Evolutionary conservation across 2,329 filamentous ascomycete species (phyloP).

Genomic region (Fusarium chlamydosporum): DNA sequence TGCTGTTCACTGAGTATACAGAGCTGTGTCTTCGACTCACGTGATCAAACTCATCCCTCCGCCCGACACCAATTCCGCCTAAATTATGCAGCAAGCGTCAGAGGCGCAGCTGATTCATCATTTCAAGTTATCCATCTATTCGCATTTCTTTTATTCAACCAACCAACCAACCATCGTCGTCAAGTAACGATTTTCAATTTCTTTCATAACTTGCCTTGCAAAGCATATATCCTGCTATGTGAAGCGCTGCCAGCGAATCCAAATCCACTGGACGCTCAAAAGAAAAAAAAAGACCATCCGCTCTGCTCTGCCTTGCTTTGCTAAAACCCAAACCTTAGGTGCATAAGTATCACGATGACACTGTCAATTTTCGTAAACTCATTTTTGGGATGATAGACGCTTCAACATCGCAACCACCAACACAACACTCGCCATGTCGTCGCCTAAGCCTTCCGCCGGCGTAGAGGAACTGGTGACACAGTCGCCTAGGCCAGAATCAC

Average conservation of each 20-base stretch:
- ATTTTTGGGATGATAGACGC: constrained; percentile 56
- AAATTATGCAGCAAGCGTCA: constrained; percentile 33
- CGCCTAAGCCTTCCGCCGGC: constrained; percentile 36
- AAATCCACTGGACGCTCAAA: constrained; percentile 29
- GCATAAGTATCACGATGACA: constrained; percentile 58
- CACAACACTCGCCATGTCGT: constrained; percentile 39
- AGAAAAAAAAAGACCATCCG: constrained; percentile 17
- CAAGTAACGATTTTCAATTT: constrained; percentile 13
- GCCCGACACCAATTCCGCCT: not conserved
- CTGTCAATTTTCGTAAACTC: constrained; percentile 55
- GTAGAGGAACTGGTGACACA: constrained; percentile 35
- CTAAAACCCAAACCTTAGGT: constrained; percentile 55
- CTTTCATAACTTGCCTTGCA: constrained; percentile 31
- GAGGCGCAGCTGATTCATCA: constrained; percentile 41
- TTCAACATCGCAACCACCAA: constrained; percentile 42
- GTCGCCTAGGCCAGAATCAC: constrained; percentile 30
- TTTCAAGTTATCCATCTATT: constrained; percentile 12
- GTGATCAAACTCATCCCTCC: constrained; percentile 6
- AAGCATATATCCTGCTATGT: constrained; percentile 43
- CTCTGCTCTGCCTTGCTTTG: constrained; percentile 32
- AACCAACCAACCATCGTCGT: constrained; percentile 8
- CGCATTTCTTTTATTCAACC: constrained; percentile 11
- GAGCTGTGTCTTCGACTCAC: not conserved
- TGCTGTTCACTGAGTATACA: not conserved
- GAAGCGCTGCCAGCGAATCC: constrained; percentile 34